Evolutionary conservation across 306 rosid genomes (phyloP), one percentile per base, ranked within the genome.

Genomic region (Malus asiatica): DNA sequence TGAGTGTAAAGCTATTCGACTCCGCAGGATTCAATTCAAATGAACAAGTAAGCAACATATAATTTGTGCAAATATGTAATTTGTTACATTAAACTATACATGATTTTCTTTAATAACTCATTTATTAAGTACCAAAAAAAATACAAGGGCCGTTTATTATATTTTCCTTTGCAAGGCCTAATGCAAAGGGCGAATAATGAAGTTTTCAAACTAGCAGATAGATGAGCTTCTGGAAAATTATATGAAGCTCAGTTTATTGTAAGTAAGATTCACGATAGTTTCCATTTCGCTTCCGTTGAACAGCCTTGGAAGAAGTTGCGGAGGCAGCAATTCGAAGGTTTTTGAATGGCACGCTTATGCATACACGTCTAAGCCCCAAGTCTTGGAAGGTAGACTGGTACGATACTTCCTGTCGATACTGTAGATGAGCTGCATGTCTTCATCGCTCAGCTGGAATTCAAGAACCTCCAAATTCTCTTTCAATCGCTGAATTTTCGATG

Each of bases 311-410:
- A 66, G 25, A 35, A 35, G 48, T 10, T 11, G n/a, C 22, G 27
- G 70, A 19, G 20, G 70, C 70, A 19, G 70, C 40, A 20, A 20
- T 1, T 35, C 16, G 2, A 16, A 19, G 70, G 48, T 4, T 66
- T 35, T 66, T 11, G 38, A 61, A 27, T 14, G 29, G 8, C 11
- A n/a, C 14, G 42, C 11, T 78, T 82, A 93, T 2, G 98, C 97
- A 81, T 42, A 93, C 42, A 93, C 83, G 82, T 93, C 90, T 35
- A 93, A 76, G 60, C 92, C 93, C 97, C 97, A 93, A 81, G 81
- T 87, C 83, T 18, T 81, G 42, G 89, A 93, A 2, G 96, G 96
- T 67, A 82, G 90, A 73, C 90, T 93, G 14, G 93, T 93, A 58
- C 97, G 66, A 40, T 55, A 81, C 33, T 87, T 86, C 86, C 69